A percentile compares a stretch with the other conserved stretches of the same genome.
These are phyloP conservation scores for Venturia aucupariae DNA, from an alignment of 2,329 filamentous ascomycete species.

Conservation along the genomic window DNA sequence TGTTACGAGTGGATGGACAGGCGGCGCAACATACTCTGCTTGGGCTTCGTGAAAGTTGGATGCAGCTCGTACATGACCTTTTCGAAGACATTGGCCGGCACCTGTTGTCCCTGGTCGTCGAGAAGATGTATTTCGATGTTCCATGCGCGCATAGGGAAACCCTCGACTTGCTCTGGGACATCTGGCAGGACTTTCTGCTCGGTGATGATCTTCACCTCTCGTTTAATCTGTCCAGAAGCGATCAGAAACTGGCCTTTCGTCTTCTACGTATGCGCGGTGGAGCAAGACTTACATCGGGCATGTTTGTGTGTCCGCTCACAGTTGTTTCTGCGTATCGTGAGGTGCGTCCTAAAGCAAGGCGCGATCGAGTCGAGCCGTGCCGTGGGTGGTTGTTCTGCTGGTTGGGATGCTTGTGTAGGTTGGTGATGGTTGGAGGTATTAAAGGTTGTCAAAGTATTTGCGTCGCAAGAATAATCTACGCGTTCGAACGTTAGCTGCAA, in stretches of 20 bases:
- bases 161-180: conserved; percentile 71
- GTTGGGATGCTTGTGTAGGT: background rate
- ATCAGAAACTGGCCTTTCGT: background rate
- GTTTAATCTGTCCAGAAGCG: conserved; percentile 52
- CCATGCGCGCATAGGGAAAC: conserved; percentile 90
- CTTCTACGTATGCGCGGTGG: background rate
- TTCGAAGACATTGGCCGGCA: conserved; percentile 76
- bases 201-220: conserved; percentile 86
- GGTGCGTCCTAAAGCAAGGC: background rate
- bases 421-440: background rate
- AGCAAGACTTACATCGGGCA: conserved; percentile 35
- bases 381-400: background rate
- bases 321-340: background rate
- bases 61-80: conserved; percentile 91
- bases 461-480: background rate
- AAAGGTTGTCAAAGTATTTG: background rate
- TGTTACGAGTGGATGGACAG: background rate
- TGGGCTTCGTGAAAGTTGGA: conserved; percentile 80
- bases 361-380: background rate
- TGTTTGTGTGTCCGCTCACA: conserved; percentile 21
- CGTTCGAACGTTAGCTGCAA: background rate
- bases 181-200: conserved; percentile 83
- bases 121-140: conserved; percentile 76
- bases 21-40: conserved; percentile 58
- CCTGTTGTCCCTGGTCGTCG: conserved; percentile 77